Base-by-base conservation (phyloP, 345 rosid genomes). In the Nasturtium officinale region DNA sequence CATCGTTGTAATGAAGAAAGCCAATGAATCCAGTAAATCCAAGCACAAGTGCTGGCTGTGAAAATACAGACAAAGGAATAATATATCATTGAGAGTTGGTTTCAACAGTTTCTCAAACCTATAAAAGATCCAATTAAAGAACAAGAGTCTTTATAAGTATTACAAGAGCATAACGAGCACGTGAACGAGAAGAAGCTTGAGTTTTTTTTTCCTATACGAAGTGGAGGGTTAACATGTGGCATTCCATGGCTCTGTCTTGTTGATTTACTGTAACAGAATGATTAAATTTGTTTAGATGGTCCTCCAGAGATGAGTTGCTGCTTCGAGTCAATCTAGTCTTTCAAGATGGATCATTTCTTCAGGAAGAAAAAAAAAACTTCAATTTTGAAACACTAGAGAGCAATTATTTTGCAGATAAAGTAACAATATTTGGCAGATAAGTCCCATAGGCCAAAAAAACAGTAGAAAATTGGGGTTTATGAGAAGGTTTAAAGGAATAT, bases 1-100 rank as follows among this genome's bases (percentile, higher is more conserved):
- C 90, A 4, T 90, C 99, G 76, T 95, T 91, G 50, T 81, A 88
- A 80, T 83, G 96, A 69, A 91, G 28, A 42, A 85, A 71, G 58
- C 83, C 4, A n/a, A 80, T 73, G 17, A 87, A 43, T 43, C 99
- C 98, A 38, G 71, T 72, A 65, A 91, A 84, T 37, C 90, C 92
- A 47, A 88, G 81, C 15, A 86, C 18, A 67, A 79, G 76, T 71
- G 80, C 75, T 32, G 96, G 96, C 98, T 94, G 83, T 94, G 83
- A 73, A 85, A 61, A 55, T 35, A 26, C 65, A 61, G 25, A 23
- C 35, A 37, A 16, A 30, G 32, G n/a, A 64, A 61, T 16, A 45
- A 30, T 12, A 18, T 16, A 72, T 29, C 33, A 43, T n/a, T 43
- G 47, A 43, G 25, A 55, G 23, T 23, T 35, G 17, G 38, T 29